A percentile compares a stretch with the other conserved stretches of the same genome.
phyloP scores from a whole-genome alignment of 1,284 basidiomycete species.

The Ganoderma boninense region DNA sequence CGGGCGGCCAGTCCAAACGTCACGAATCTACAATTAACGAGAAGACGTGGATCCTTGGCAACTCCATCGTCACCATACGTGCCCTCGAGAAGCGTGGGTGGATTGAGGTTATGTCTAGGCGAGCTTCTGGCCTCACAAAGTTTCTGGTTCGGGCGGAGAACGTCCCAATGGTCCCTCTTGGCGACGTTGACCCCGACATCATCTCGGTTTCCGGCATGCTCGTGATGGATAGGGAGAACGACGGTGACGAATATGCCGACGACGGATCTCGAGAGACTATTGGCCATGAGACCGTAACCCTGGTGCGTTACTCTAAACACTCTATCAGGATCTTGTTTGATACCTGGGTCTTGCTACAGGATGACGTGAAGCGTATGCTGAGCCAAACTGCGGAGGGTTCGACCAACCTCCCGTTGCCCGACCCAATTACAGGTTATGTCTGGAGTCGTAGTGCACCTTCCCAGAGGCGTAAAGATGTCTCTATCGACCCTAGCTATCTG shows the following conservation, averaged over 20 bases:
- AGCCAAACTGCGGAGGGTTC: slow-evolving; percentile 19
- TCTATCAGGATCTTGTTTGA: slow-evolving; percentile 25
- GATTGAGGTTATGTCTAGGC: slow-evolving; percentile 88
- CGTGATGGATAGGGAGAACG: slow-evolving; percentile 67
- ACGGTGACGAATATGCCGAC: slow-evolving; percentile 13
- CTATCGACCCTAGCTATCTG: slow-evolving; percentile 89
- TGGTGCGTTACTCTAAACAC: slow-evolving; percentile 18
- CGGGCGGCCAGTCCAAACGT: slow-evolving; percentile 41
- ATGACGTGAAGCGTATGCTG: slow-evolving; percentile 28
- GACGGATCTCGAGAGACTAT: slow-evolving; percentile 15
- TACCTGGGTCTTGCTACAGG: slow-evolving; percentile 22
- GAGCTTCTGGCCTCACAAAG: slow-evolving; percentile 90
- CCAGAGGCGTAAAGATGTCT: slow-evolving; percentile 85
- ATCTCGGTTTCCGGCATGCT: slow-evolving; percentile 76
- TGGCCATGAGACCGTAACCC: slow-evolving; percentile 11
- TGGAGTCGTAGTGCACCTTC: slow-evolving; percentile 89
- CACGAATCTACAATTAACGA: slow-evolving; percentile 55
- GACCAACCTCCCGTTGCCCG: slow-evolving; percentile 42
- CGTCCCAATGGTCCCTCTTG: slow-evolving; percentile 82
- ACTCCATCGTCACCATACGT: slow-evolving; percentile 88
- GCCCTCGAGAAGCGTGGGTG: slow-evolving; percentile 82
- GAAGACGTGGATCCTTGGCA: slow-evolving; percentile 91
- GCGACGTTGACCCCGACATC: slow-evolving; percentile 84
- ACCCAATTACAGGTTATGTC: slow-evolving; percentile 82
- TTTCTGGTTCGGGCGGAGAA: slow-evolving; percentile 95